Conservation (phyloP, 2,329 filamentous ascomycete species). For the Colletotrichum costaricense region DNA sequence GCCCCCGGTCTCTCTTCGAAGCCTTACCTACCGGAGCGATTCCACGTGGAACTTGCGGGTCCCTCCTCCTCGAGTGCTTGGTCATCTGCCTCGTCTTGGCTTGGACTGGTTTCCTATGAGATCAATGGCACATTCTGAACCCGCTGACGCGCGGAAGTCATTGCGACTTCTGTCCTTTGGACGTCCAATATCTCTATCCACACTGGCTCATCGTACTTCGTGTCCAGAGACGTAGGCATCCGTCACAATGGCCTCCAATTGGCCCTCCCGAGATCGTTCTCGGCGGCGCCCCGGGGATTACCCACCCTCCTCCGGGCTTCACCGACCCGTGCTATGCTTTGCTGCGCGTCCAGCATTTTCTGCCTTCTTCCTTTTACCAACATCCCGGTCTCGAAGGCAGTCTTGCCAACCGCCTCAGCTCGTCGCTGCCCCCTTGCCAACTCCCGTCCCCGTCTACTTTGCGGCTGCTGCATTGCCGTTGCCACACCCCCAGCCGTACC, state of each 20-base stretch:
- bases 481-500: background rate
- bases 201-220: slow-evolving; percentile 31
- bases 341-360: background rate
- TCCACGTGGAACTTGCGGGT: background rate
- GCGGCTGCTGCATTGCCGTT: background rate
- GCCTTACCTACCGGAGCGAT: background rate
- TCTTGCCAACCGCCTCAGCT: slow-evolving; percentile 20
- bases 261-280: slow-evolving; percentile 2
- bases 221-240: slow-evolving; percentile 2
- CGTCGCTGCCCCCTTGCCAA: background rate
- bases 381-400: background rate
- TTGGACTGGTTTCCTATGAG: background rate
- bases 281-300: background rate
- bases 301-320: slow-evolving; percentile 5
- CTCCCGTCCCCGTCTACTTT: background rate
- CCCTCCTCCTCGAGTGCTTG: background rate
- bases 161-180: background rate
- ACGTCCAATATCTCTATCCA: background rate
- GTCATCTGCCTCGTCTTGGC: background rate
- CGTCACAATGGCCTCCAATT: slow-evolving; percentile 9
- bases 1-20: background rate
- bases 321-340: slow-evolving; percentile 11
- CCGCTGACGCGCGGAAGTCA: slow-evolving; percentile 14
- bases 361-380: background rate
- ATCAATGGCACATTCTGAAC: slow-evolving; percentile 1